Evolutionary conservation across 495 filamentous ascomycete species (phyloP).

Genomic region (Penicillium cosmopolitanum): DNA sequence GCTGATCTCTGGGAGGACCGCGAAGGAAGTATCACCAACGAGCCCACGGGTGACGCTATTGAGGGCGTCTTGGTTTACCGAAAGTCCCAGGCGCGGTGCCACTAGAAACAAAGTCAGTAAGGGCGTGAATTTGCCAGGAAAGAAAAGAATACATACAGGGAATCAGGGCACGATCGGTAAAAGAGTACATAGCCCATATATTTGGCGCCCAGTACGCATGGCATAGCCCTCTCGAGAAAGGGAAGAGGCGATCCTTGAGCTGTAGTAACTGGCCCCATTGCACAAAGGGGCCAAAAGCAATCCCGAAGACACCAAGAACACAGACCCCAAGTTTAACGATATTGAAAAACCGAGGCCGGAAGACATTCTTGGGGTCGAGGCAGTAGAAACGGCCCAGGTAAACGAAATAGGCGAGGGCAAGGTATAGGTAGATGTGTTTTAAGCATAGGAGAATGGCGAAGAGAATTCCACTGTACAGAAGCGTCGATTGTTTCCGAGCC

Average conservation of each 20-base stretch:
- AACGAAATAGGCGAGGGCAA: conserved; percentile 95
- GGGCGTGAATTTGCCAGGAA: neutral
- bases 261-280: conserved; percentile 88
- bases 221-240: conserved; percentile 89
- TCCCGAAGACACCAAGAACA: conserved; percentile 70
- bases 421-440: conserved; percentile 98
- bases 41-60: conserved; percentile 90
- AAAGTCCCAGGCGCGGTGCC: conserved; percentile 75
- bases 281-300: conserved; percentile 90
- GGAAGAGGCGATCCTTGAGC: conserved; percentile 82
- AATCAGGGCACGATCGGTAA: conserved; percentile 81
- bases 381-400: conserved; percentile 88
- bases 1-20: conserved; percentile 84
- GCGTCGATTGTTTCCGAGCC: conserved; percentile 73
- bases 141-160: conserved; percentile 57
- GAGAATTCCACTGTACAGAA: conserved; percentile 75
- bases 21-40: conserved; percentile 94
- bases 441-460: conserved; percentile 88
- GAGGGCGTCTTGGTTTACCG: conserved; percentile 72
- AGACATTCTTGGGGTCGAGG: conserved; percentile 74
- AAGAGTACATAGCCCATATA: conserved; percentile 96
- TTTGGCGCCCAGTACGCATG: conserved; percentile 99
- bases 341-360: conserved; percentile 77
- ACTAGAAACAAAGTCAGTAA: conserved; percentile 51
- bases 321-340: conserved; percentile 77